These are phyloP conservation scores for Chernovozyma aurita DNA, from an alignment of 1,139 yeast species.

Conservation along the genomic window DNA sequence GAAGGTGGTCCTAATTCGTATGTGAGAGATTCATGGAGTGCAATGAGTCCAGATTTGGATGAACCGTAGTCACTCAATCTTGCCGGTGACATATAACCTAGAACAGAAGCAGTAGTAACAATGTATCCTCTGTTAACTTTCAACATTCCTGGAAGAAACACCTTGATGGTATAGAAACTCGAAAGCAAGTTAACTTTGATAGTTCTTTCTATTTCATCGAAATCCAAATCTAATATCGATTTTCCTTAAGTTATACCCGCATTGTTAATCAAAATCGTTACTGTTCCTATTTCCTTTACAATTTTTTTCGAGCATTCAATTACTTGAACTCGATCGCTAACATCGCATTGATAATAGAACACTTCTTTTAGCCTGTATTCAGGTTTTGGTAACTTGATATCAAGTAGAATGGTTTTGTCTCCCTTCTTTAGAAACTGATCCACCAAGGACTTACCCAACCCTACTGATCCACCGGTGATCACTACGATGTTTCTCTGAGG, in stretches of 20 bases:
- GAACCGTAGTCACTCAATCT: conserved; percentile 82
- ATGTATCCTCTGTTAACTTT: conserved; percentile 63
- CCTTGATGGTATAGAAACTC: conserved; percentile 63
- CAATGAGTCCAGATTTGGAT: conserved; percentile 79
- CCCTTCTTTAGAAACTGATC: conserved; percentile 33
- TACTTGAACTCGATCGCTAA: conserved; percentile 47
- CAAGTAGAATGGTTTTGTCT: conserved; percentile 60
- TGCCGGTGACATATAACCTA: conserved; percentile 85
- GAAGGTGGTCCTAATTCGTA: conserved; percentile 61
- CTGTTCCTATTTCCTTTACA: conserved; percentile 47
- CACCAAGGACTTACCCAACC: conserved; percentile 69
- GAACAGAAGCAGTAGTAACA: conserved; percentile 74
- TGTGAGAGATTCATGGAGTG: conserved; percentile 77
- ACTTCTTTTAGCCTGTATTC: conserved; percentile 37
- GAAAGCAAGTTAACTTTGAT: conserved; percentile 66
- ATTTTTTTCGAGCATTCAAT: conserved; percentile 32
- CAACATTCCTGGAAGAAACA: conserved; percentile 72
- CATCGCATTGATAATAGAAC: conserved; percentile 62
- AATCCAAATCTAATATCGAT: conserved; percentile 47
- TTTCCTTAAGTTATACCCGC: conserved; percentile 73
- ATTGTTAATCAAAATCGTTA: conserved; percentile 70
- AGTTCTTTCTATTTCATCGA: conserved; percentile 55
- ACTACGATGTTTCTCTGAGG: conserved; percentile 53
- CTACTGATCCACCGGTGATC: conserved; percentile 81
- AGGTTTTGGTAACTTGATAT: conserved; percentile 41